A percentile compares a stretch with the other conserved stretches of the same genome.
These are phyloP conservation scores for Lactifluus echinatus DNA, from an alignment of 768 basidiomycete species.

Conservation along the genomic window DNA sequence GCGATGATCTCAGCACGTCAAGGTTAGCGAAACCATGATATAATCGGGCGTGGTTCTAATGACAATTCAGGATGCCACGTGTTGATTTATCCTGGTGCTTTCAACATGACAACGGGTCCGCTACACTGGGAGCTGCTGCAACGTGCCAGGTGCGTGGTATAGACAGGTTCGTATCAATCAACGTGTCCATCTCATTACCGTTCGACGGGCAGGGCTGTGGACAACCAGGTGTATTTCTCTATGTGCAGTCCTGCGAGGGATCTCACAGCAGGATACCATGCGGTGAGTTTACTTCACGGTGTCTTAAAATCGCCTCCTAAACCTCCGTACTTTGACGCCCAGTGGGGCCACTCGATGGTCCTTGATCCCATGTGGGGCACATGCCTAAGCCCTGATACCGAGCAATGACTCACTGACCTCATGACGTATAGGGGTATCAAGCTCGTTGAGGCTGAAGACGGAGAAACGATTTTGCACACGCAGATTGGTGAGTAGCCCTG, in stretches of 20 bases:
- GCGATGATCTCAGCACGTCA: slow-evolving; percentile 83
- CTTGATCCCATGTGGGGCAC: slow-evolving; percentile 94
- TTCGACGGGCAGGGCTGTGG: slow-evolving; percentile 63
- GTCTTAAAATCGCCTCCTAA: neutral
- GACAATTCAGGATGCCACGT: slow-evolving; percentile 62
- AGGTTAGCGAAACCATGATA: slow-evolving; percentile 37
- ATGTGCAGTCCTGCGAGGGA: slow-evolving; percentile 96
- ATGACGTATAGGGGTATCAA: slow-evolving; percentile 53
- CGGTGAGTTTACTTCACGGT: slow-evolving; percentile 40
- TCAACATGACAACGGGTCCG: slow-evolving; percentile 93
- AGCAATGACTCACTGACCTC: neutral
- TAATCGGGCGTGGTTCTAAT: neutral
- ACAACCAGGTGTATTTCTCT: slow-evolving; percentile 93
- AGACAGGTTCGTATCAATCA: neutral
- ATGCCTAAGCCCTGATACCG: slow-evolving; percentile 13
- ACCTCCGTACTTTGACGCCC: neutral
- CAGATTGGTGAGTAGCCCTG: slow-evolving; percentile 59
- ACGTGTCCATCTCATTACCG: neutral
- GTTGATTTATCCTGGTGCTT: slow-evolving; percentile 89
- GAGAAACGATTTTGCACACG: slow-evolving; percentile 70
- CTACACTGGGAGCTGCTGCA: slow-evolving; percentile 94
- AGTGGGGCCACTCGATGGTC: slow-evolving; percentile 90
- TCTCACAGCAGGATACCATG: slow-evolving; percentile 74
- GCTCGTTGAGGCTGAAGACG: slow-evolving; percentile 63
- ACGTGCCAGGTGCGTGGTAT: slow-evolving; percentile 52